Evolutionary conservation across 1,284 basidiomycete genomes (phyloP).

Genomic region (Cystobasidium sp.): DNA sequence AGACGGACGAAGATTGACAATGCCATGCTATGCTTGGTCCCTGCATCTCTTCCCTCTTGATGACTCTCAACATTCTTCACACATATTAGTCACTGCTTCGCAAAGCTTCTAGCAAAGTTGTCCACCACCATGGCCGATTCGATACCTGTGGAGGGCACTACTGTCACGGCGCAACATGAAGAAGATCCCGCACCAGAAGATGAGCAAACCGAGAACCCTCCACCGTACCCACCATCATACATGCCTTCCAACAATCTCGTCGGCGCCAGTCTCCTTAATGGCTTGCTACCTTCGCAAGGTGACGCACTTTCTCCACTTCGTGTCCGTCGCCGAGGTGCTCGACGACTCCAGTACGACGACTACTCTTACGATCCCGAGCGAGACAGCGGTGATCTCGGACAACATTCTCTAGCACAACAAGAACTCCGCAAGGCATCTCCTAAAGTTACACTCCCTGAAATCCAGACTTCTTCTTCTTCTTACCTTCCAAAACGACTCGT

Average conservation of each 20-base stretch:
- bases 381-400: neutral
- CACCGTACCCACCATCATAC: neutral
- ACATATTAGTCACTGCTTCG: no score
- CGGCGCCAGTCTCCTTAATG: neutral
- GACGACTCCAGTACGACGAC: neutral
- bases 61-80: no score
- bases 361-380: neutral
- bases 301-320: neutral
- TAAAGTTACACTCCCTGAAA: neutral
- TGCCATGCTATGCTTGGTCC: no score
- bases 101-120: no score
- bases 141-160: no score
- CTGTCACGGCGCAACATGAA: no score
- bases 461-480: neutral
- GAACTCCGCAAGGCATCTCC: neutral
- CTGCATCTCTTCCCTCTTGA: no score
- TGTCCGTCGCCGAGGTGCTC: neutral
- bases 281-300: neutral
- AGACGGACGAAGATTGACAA: no score
- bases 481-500: conserved; percentile 5
- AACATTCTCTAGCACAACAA: neutral
- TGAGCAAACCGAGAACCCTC: neutral
- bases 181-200: neutral
- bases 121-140: no score
- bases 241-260: neutral